Evolutionary conservation across 495 filamentous ascomycete genomes (phyloP).

Genomic region (Penicillium paxilli): DNA sequence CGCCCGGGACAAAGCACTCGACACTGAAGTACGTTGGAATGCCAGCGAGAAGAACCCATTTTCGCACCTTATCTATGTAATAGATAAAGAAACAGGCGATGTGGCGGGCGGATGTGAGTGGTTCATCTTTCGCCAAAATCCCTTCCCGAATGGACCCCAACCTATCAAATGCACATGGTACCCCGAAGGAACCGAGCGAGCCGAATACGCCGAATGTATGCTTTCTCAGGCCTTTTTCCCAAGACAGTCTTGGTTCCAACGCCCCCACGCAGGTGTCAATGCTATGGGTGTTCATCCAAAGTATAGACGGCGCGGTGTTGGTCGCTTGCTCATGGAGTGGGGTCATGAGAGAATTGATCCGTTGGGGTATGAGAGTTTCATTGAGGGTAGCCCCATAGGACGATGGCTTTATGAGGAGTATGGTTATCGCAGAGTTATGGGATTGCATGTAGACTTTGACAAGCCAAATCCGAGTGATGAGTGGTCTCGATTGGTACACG

Average conservation of each 20-base stretch:
- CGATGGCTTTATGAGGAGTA: conserved; percentile 37
- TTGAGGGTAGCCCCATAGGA: conserved; percentile 35
- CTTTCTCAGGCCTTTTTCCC: conserved; percentile 11
- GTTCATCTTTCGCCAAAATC: conserved; percentile 25
- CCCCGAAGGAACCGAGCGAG: conserved; percentile 10
- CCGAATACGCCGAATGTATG: conserved; percentile 5
- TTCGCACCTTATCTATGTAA: conserved; percentile 15
- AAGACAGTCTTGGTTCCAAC: conserved; percentile 13
- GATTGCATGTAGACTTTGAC: conserved; percentile 17
- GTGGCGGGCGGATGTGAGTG: conserved; percentile 37
- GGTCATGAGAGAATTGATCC: conserved; percentile 34
- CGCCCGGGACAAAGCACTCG: conserved; percentile 6
- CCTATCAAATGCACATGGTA: conserved; percentile 15
- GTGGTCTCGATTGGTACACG: conserved; percentile 28
- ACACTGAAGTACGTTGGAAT: conserved; percentile 11
- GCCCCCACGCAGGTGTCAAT: conserved; percentile 28
- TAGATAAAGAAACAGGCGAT: conserved; percentile 14
- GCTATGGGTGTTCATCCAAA: conserved; percentile 34
- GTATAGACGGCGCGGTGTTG: conserved; percentile 32
- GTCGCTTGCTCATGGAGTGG: conserved; percentile 35
- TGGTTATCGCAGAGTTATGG: conserved; percentile 24
- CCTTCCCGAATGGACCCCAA: conserved; percentile 14
- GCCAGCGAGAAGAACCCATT: conserved; percentile 7
- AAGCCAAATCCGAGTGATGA: conserved; percentile 27
- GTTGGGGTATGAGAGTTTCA: conserved; percentile 32